Percentiles rank a stretch among this genome's conserved stretches.
Conservation (phyloP, 2,329 filamentous ascomycete species). For the Fusarium udum region DNA sequence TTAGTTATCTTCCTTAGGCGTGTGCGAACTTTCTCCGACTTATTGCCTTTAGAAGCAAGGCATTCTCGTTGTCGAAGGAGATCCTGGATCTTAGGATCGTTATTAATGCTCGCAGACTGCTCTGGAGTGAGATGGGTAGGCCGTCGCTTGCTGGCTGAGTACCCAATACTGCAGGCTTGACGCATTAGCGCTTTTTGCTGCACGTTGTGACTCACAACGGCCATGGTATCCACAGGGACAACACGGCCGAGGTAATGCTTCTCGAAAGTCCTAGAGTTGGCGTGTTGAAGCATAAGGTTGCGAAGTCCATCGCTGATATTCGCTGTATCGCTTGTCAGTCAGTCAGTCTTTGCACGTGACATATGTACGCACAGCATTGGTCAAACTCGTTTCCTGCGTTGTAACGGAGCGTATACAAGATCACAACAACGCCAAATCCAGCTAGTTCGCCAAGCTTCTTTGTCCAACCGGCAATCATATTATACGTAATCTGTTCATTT, state of each 20-base stretch:
- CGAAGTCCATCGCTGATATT: not conserved
- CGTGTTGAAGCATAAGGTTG: not conserved
- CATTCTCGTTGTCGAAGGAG: not conserved
- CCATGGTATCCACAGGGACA: not conserved
- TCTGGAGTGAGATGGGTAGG: not conserved
- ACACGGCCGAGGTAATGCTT: not conserved
- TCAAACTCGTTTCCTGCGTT: not conserved
- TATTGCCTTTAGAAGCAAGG: not conserved
- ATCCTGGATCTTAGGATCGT: not conserved
- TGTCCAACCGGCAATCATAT: not conserved
- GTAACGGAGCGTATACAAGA: not conserved
- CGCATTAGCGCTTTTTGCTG: not conserved
- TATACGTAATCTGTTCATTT: not conserved
- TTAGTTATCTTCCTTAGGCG: not conserved
- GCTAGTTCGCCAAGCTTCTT: not conserved
- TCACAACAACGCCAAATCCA: not conserved
- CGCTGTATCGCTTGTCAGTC: not conserved
- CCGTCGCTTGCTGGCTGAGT: not conserved
- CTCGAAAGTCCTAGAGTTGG: not conserved
- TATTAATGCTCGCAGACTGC: not conserved
- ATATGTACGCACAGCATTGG: not conserved
- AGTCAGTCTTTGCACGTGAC: accelerated
- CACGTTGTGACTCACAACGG: not conserved
- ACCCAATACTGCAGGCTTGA: not conserved
- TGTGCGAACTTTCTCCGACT: not conserved